These are phyloP conservation scores for Neurospora tetrasperma DNA, from an alignment of 495 filamentous ascomycete species.

Conservation along the genomic window DNA sequence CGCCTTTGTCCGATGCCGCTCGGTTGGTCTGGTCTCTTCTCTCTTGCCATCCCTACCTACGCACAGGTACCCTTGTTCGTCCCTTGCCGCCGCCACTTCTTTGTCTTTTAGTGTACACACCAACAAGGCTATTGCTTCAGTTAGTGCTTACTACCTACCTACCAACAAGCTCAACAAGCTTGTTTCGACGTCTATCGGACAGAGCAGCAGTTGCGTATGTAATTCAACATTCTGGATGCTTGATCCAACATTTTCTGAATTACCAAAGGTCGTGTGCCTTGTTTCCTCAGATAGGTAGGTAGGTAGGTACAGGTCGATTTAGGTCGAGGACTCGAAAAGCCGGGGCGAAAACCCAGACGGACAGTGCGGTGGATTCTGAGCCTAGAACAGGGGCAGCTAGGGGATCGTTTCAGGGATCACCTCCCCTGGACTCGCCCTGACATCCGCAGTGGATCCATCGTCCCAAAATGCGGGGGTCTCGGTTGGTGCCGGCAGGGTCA, in stretches of 20 bases:
- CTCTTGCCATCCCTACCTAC: background rate
- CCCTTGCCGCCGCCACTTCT: background rate
- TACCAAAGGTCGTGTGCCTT: background rate
- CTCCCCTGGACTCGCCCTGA: background rate
- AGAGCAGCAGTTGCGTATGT: background rate
- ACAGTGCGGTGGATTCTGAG: background rate
- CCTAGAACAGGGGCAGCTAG: constrained; percentile 1
- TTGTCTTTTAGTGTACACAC: background rate
- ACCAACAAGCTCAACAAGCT: background rate
- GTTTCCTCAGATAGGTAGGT: background rate
- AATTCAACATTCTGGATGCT: background rate
- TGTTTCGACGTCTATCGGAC: background rate
- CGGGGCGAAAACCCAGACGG: background rate
- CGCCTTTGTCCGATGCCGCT: background rate
- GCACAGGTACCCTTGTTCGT: no score
- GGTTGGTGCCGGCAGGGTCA: background rate
- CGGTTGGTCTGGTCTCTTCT: background rate
- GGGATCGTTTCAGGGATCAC: background rate
- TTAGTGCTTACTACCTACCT: background rate
- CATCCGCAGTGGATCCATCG: background rate
- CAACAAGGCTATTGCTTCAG: background rate
- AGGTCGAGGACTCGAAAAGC: no score
- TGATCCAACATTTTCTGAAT: background rate
- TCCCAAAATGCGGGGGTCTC: background rate
- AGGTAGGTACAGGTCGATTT: no score